Base-by-base conservation (phyloP, 768 basidiomycete species). In the Lepiota venenata region DNA sequence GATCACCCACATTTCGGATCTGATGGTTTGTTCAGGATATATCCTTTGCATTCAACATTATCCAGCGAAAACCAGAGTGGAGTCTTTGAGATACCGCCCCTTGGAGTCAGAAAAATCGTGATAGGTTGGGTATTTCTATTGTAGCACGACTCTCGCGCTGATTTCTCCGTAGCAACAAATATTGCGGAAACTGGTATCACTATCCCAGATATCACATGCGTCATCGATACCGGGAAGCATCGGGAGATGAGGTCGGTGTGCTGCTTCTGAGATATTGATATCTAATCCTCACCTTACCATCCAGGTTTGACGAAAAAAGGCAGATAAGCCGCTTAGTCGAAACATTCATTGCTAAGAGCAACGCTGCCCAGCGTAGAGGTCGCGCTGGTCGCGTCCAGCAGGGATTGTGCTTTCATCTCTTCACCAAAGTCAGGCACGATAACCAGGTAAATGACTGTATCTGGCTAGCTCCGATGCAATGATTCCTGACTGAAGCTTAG, bases 141-240 rank as follows among this genome's bases (percentile, higher is more conserved):
- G 51, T 43, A 7, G 12, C 14, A 27, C n/a, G 22, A 7, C 4
- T 32, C 32, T 9, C 36, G 14, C 37, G 39, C 47, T 52, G 43
- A 53, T 58, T 27, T 7, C 56, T 20, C 36, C 51, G 15, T 58
- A 93, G 91, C 91, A 2, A 93, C 92, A 32, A 93, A 96, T 64
- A 93, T 95, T 61, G 90, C 93, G 14, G 96, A 99, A 70, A 99
- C 96, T 12, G 96, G 96, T 61, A 91, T 99, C 51, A 99, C 97
- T 1, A 99, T 99, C 52, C 96, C 96, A 5, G 97, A 99, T 62
- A 91, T 97, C 56, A 96, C 94, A 8, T 94, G 93, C 60, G 96
- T 98, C 20, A 93, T 98, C 56, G 96, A 99, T 64, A 83, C 86
- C 0, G 94, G 95, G 45, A 93, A 91, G 63, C 93, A 97, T 66